Evolutionary conservation across 768 basidiomycete species (phyloP).

Genomic region (Suillus brevipes): DNA sequence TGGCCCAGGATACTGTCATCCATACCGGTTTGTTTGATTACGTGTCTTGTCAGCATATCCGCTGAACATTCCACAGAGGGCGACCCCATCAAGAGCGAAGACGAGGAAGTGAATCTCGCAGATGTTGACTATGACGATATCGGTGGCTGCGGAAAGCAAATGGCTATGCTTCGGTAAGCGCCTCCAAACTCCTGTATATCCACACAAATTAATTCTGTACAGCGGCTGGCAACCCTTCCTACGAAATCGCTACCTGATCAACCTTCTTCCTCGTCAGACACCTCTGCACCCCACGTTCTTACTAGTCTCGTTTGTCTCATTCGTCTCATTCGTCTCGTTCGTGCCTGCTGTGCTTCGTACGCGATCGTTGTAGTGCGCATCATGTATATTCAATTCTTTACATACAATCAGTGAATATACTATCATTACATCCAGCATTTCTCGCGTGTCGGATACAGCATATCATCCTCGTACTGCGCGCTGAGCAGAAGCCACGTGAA

Average conservation of each 20-base stretch:
- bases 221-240: slow-evolving; percentile 79
- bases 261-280: slow-evolving; percentile 36
- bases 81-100: slow-evolving; percentile 97
- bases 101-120: slow-evolving; percentile 93
- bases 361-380: no score
- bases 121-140: slow-evolving; percentile 99
- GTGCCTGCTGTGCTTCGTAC: no score
- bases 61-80: slow-evolving; percentile 62
- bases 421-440: no score
- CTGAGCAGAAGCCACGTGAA: no score
- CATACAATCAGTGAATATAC: no score
- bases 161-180: slow-evolving; percentile 82
- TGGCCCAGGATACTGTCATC: slow-evolving; percentile 98
- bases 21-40: slow-evolving; percentile 60
- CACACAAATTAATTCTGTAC: slow-evolving; percentile 15
- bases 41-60: not conserved
- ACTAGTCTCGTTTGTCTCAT: no score
- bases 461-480: no score
- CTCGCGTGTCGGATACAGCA: no score
- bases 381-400: no score
- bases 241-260: slow-evolving; percentile 55
- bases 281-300: slow-evolving; percentile 34
- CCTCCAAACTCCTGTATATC: not conserved
- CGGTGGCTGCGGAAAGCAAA: slow-evolving; percentile 98
- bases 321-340: no score